These are phyloP conservation scores for Melaleuca quinquenervia DNA, from an alignment of 345 rosid species.

Conservation along the genomic window DNA sequence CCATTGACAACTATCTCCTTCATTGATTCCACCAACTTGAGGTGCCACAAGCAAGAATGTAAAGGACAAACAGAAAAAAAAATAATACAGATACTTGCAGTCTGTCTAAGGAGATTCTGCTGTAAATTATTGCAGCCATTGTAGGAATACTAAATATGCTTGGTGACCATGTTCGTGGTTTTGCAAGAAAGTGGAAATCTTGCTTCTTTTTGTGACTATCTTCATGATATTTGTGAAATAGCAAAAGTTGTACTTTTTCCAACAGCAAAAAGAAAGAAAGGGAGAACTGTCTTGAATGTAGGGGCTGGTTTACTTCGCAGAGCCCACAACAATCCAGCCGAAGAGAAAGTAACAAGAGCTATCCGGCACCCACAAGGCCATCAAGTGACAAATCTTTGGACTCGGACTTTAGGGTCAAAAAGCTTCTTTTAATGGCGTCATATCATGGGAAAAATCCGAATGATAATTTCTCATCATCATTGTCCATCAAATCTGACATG, in stretches of 20 bases:
- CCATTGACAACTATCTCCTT: not conserved
- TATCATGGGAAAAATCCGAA: not conserved
- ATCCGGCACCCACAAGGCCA: not conserved
- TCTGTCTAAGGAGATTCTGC: not conserved
- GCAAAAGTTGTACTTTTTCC: not conserved
- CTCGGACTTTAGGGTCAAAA: not conserved
- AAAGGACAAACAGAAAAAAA: not conserved
- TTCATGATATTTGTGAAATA: not conserved
- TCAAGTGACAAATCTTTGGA: not conserved
- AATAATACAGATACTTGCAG: not conserved
- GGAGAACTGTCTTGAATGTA: not conserved
- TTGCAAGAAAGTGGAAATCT: not conserved
- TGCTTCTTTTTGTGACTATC: not conserved
- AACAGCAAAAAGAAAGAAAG: not conserved
- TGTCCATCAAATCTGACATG: not conserved
- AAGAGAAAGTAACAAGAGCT: not conserved
- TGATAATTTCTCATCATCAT: not conserved
- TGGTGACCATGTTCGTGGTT: not conserved
- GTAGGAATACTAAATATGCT: not conserved
- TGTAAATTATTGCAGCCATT: not conserved
- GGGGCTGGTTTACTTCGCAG: not conserved
- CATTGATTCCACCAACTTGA: not conserved
- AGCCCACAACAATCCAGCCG: not conserved
- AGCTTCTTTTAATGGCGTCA: not conserved
- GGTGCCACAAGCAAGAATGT: not conserved